Conservation (phyloP, 257 asterid species). For the Schizonepeta tenuifolia region DNA sequence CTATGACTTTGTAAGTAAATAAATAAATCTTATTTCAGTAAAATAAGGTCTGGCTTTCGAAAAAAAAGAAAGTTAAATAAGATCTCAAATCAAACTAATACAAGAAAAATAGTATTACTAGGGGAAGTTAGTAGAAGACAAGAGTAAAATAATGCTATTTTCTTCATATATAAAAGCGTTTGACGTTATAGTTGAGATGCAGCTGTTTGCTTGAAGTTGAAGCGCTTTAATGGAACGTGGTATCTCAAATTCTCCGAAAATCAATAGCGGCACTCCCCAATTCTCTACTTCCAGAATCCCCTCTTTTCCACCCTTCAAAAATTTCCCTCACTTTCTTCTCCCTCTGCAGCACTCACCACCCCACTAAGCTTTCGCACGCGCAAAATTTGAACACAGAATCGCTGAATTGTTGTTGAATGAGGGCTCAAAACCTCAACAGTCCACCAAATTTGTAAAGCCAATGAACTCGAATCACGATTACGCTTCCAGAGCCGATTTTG, state of each 20-base stretch:
- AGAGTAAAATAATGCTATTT: too few relatives aligned
- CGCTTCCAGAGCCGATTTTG: slow-evolving; percentile 3
- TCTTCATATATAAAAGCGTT: too few relatives aligned
- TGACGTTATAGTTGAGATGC: background rate
- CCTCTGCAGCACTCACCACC: background rate
- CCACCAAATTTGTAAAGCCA: background rate
- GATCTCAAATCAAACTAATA: too few relatives aligned
- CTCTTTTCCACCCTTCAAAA: background rate
- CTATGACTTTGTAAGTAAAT: too few relatives aligned
- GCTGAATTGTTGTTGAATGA: background rate
- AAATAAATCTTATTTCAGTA: too few relatives aligned
- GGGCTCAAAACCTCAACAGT: background rate
- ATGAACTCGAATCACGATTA: background rate
- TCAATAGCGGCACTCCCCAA: background rate
- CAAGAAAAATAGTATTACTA: too few relatives aligned
- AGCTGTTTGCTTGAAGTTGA: background rate
- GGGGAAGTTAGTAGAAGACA: too few relatives aligned
- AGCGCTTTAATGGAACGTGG: slow-evolving; percentile 8
- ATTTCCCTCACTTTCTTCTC: slow-evolving; percentile 18
- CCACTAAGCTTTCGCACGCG: background rate
- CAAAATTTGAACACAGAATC: background rate
- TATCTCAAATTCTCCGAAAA: background rate
- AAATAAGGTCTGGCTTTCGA: too few relatives aligned
- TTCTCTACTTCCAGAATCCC: slow-evolving; percentile 8
- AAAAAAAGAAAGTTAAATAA: too few relatives aligned